Conservation (phyloP, 371 early-diverging fungal genomes). For the Mucor circinelloides region DNA sequence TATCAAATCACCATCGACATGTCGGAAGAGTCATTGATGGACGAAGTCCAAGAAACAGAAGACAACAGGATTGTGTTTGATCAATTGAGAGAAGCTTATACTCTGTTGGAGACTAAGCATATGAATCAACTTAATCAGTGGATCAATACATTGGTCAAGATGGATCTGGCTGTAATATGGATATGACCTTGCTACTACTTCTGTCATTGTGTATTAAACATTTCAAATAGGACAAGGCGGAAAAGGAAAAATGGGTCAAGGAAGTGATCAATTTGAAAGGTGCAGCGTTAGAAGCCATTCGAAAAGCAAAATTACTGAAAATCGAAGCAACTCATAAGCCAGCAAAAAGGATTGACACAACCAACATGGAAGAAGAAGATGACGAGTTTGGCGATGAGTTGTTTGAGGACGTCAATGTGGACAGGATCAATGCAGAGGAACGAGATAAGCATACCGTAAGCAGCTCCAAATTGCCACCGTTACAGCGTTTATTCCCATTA, state of each 20-base stretch:
- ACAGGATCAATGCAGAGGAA: background rate
- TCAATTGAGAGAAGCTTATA: conserved; percentile 62
- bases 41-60: conserved; percentile 57
- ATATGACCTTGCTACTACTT: background rate
- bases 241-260: conserved; percentile 41
- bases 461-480: conserved; percentile 36
- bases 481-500: conserved; percentile 50
- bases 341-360: background rate
- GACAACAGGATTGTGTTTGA: conserved; percentile 65
- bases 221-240: conserved; percentile 28
- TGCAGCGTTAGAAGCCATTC: conserved; percentile 36
- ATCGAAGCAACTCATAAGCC: conserved; percentile 23
- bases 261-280: conserved; percentile 42
- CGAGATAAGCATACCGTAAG: background rate
- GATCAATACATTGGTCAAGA: conserved; percentile 53
- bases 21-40: conserved; percentile 48
- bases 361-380: conserved; percentile 34
- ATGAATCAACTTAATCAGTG: conserved; percentile 47
- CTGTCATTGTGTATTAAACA: background rate
- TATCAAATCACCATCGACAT: conserved; percentile 63
- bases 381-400: conserved; percentile 55
- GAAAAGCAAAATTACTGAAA: conserved; percentile 59
- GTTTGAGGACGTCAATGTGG: conserved; percentile 61
- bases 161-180: conserved; percentile 37
- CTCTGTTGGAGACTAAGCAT: conserved; percentile 50